Evolutionary conservation across 2,329 filamentous ascomycete species (phyloP).

Genomic region (Diaporthe vaccinii): DNA sequence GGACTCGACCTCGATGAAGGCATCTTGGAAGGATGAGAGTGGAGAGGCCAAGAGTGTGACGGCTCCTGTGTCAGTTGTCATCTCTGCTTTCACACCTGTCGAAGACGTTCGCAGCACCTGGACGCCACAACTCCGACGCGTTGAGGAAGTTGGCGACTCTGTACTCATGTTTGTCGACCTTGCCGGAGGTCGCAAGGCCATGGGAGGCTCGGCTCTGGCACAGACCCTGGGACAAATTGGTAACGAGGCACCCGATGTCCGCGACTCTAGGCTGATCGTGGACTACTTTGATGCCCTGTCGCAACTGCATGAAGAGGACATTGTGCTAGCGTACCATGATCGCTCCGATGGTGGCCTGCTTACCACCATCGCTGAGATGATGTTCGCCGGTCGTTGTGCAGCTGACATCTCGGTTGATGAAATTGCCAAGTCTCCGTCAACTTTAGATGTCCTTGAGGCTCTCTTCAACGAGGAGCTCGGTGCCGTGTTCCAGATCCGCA

Average conservation of each 20-base stretch:
- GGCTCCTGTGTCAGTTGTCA: conserved; percentile 89
- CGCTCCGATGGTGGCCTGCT: conserved; percentile 93
- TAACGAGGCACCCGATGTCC: conserved; percentile 86
- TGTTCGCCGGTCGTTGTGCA: conserved; percentile 95
- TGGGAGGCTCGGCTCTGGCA: conserved; percentile 92
- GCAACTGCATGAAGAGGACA: conserved; percentile 70
- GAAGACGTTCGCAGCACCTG: conserved; percentile 88
- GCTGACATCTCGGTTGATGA: conserved; percentile 87
- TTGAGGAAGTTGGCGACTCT: conserved; percentile 90
- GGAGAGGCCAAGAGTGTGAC: conserved; percentile 86
- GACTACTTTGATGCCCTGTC: conserved; percentile 92
- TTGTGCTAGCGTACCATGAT: conserved; percentile 94
- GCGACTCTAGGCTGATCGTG: conserved; percentile 82
- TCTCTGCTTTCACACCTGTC: conserved; percentile 91
- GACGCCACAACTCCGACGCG: conserved; percentile 88
- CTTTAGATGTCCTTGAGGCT: conserved; percentile 77
- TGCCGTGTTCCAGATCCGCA: conserved; percentile 94
- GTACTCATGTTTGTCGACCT: conserved; percentile 93
- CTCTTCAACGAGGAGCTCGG: conserved; percentile 98
- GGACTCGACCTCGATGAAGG: conserved; percentile 99
- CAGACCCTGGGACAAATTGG: conserved; percentile 91
- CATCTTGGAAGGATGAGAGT: conserved; percentile 85
- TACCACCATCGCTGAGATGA: conserved; percentile 95
- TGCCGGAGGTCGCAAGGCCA: conserved; percentile 81
- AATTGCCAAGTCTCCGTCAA: conserved; percentile 72